phyloP scores from a whole-genome alignment of 148 eudicot genomes.

The Cornus florida region DNA sequence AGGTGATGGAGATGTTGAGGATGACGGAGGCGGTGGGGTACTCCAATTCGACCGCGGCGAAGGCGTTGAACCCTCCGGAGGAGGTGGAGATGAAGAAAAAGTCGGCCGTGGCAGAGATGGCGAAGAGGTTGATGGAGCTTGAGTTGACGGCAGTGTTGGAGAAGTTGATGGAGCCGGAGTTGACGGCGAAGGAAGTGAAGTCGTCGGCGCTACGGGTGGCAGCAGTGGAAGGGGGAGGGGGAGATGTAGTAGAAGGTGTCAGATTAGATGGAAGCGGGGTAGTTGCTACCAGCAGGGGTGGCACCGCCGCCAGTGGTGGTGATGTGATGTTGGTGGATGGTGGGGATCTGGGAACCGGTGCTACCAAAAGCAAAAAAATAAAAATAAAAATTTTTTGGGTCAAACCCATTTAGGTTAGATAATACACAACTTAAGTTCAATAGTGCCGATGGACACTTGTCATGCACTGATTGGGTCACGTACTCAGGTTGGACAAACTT shows the following conservation, averaged over 20 bases:
- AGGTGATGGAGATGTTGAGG: conserved; percentile 28
- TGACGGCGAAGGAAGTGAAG: conserved; percentile 26
- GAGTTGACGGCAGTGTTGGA: conserved; percentile 20
- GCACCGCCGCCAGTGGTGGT: neutral
- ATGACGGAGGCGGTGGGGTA: conserved; percentile 37
- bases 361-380: too few relatives aligned
- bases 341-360: conserved; percentile 3
- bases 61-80: conserved; percentile 11
- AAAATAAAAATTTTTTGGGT: too few relatives aligned
- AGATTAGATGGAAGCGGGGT: conserved; percentile 16
- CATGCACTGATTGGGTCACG: too few relatives aligned
- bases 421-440: too few relatives aligned
- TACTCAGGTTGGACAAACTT: too few relatives aligned
- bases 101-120: conserved; percentile 28
- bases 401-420: too few relatives aligned
- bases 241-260: too few relatives aligned
- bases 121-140: conserved; percentile 34
- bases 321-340: neutral
- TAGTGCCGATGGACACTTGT: too few relatives aligned
- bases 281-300: too few relatives aligned
- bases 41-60: conserved; percentile 21
- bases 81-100: conserved; percentile 21
- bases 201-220: conserved; percentile 22
- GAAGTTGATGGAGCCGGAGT: too few relatives aligned
- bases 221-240: conserved; percentile 42